A percentile compares a stretch with the other conserved stretches of the same genome.
Evolutionary conservation across 805 yeast genomes (phyloP).

Genomic region (Saturnispora diversa): DNA sequence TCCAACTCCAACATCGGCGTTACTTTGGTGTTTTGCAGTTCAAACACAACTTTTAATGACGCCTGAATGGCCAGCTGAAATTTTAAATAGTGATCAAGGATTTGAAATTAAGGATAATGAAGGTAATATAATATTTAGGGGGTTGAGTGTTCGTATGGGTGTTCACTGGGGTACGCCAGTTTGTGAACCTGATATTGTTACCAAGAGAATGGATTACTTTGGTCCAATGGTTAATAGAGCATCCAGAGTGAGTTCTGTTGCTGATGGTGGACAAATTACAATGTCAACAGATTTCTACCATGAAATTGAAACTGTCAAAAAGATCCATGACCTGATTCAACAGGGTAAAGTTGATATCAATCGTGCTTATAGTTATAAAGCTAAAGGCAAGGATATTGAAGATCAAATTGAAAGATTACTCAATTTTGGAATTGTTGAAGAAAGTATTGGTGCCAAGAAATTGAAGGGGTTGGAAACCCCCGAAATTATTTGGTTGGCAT

Average conservation of each 20-base stretch:
- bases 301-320: conserved; percentile 55
- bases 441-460: conserved; percentile 75
- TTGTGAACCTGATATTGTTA: conserved; percentile 88
- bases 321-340: conserved; percentile 36
- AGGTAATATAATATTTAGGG: conserved; percentile 61
- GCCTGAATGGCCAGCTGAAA: conserved; percentile 95
- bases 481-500: conserved; percentile 71
- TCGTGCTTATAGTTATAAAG: conserved; percentile 36
- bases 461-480: conserved; percentile 93
- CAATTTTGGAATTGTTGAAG: conserved; percentile 59
- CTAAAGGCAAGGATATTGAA: conserved; percentile 39
- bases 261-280: conserved; percentile 97
- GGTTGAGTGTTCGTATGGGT: conserved; percentile 96
- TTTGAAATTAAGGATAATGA: conserved; percentile 62
- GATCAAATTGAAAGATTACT: conserved; percentile 57
- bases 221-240: conserved; percentile 98
- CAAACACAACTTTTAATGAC: conserved; percentile 68
- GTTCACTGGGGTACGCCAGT: conserved; percentile 98
- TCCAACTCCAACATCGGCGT: conserved; percentile 83
- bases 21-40: conserved; percentile 90
- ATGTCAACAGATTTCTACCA: conserved; percentile 73
- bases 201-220: conserved; percentile 95
- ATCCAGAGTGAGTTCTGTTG: conserved; percentile 85
- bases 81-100: conserved; percentile 77
- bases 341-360: conserved; percentile 27